Conservation (phyloP, 2,329 filamentous ascomycete species). For the Phoma sp. region DNA sequence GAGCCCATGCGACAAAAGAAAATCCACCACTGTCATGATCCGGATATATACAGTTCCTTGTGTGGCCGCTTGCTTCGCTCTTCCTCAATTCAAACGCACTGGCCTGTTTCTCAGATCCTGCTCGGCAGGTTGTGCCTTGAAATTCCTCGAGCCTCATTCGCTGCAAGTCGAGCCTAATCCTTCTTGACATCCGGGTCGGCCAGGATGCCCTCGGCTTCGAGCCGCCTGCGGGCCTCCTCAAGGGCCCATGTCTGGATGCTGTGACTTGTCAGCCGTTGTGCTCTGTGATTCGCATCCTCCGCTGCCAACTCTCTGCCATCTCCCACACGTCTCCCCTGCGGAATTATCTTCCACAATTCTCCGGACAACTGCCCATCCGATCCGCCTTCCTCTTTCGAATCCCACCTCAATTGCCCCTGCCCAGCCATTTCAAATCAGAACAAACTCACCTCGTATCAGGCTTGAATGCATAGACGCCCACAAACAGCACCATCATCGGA, state of each 20-base stretch:
- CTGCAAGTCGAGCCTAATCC: constrained; percentile 23
- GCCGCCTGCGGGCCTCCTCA: constrained; percentile 90
- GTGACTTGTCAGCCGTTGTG: constrained; percentile 25
- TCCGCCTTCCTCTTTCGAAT: neutral
- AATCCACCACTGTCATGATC: constrained; percentile 12
- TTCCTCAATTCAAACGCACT: neutral
- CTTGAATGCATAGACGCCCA: constrained; percentile 78
- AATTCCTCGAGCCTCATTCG: too few relatives aligned
- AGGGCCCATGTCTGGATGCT: constrained; percentile 99
- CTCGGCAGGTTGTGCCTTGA: neutral
- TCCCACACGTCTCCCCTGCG: neutral
- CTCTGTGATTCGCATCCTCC: neutral
- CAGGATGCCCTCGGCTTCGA: constrained; percentile 94
- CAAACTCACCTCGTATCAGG: constrained; percentile 93
- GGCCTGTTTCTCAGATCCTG: neutral
- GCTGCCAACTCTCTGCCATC: neutral
- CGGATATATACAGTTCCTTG: constrained; percentile 15
- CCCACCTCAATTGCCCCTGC: neutral
- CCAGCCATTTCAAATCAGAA: constrained; percentile 1
- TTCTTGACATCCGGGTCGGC: constrained; percentile 72
- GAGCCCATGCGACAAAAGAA: constrained; percentile 16
- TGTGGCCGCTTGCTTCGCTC: neutral
- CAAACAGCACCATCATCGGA: constrained; percentile 51
- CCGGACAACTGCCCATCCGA: neutral
- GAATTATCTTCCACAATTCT: neutral